Conservation (phyloP, 176 grass and related monocot species). For the Paspalum notatum region DNA sequence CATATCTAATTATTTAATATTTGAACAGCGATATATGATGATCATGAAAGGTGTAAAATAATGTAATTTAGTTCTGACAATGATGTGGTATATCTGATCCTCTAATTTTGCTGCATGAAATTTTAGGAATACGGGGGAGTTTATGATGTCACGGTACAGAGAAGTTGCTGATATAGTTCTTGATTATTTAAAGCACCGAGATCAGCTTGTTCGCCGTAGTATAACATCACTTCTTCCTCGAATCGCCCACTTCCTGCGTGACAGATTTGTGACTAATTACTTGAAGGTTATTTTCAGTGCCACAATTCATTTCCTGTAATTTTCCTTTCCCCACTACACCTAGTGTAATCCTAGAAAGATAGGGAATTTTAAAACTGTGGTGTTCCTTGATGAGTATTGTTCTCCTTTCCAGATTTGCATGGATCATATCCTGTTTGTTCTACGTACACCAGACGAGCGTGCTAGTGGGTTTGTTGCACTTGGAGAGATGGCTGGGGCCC, state of each 20-base stretch:
- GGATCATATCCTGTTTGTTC: conserved; percentile 97
- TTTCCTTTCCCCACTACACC: background rate
- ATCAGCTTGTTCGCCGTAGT: conserved; percentile 93
- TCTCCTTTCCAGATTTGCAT: conserved; percentile 81
- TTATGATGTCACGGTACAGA: conserved; percentile 99
- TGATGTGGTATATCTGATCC: conserved; percentile 22
- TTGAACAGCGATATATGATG: conserved; percentile 10
- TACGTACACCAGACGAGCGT: conserved; percentile 87
- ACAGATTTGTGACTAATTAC: conserved; percentile 97
- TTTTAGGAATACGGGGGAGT: conserved; percentile 95
- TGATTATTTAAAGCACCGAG: conserved; percentile 84
- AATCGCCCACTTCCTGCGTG: conserved; percentile 98
- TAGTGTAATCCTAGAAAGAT: conserved; percentile 2
- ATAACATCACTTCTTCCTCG: conserved; percentile 99
- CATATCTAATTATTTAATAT: conserved; percentile 14
- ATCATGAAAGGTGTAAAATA: background rate
- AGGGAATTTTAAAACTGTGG: background rate
- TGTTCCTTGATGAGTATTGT: conserved; percentile 32
- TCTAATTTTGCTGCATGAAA: conserved; percentile 39
- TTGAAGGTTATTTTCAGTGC: conserved; percentile 71
- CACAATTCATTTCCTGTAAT: conserved; percentile 1
- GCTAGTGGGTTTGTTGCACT: conserved; percentile 96
- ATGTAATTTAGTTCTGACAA: conserved; percentile 17
- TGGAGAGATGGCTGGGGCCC: conserved; percentile 97
- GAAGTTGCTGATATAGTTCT: conserved; percentile 99